Evolutionary conservation across 2,329 filamentous ascomycete species (phyloP), one percentile per base, ranked within the genome.

Genomic region (Penicillium olsonii): DNA sequence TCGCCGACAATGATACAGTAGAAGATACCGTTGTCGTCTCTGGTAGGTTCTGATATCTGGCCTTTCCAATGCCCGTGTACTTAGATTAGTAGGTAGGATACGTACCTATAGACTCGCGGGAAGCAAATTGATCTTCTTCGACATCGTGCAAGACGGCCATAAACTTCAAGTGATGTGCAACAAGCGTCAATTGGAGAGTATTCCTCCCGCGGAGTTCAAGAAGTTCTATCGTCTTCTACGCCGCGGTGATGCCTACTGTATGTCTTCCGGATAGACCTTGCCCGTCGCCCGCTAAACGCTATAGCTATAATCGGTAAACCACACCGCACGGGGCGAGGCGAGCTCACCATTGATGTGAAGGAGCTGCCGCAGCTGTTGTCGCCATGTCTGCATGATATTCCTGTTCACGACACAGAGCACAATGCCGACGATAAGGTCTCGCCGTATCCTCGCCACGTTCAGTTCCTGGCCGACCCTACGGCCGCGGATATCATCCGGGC

Each of bases 191-290:
- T 57, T 75, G 14, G 66, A 67, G 14, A 70, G 63, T 15, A 58
- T 73, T 9, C 62, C 68, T 4, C 57, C 67, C 1, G 70, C 75
- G n/a, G 60, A 65, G 14, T 83, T 83, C 67, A 85, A 82, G 62
- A 69, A 80, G 33, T 81, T 88, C 54, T 81, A 81, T 55, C 83
- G 83, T 54, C 71, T 89, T 46, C 78, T 92, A 40, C 83, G 87
- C 58, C 83, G 88, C 60, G 94, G 94, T 55, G 94, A 97, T 74
- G 86, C 88, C 67, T 84, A 92, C 66, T 85, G 88, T 90, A 79
- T 75, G 87, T 78, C 55, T 55, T 46, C 27, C 38, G 38, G 37
- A 20, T 34, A 39, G 47, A 45, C 35, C 17, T 49, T 46, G 47
- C 39, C 42, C 52, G 29, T 17, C 50, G 24, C 31, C 46, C 47